Base-by-base conservation (phyloP, 2,329 filamentous ascomycete species). In the Chaetomium globosum region DNA sequence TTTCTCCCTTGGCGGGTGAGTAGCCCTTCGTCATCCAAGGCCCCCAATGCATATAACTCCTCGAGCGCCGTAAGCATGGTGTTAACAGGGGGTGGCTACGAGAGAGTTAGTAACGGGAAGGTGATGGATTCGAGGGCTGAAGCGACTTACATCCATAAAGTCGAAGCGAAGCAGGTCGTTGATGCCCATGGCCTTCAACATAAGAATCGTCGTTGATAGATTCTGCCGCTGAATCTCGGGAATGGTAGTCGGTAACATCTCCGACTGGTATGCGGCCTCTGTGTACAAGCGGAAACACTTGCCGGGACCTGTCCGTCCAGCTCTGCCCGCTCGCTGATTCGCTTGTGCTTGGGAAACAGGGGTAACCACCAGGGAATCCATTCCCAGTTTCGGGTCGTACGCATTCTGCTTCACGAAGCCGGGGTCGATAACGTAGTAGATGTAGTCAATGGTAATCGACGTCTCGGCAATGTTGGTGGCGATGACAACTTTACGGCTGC, bases 131-230 rank as follows among this genome's bases (percentile, higher is more conserved):
- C 1, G 19, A 12, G 10, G 28, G 9, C 6, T 2, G 23, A 7
- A 13, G 26, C 8, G 43, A 64, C 69, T 66, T 62, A 70, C 69
- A 73, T 99, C 95, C 94, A 99, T 98, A 73, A 99, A 99, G 78
- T 98, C 94, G 73, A 99, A 99, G 74, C 96, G 93, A 13, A 99
- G 83, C 1, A 99, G 82, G 74, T 99, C 95, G 74, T 99, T 98
- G 77, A 99, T 98, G 3, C 96, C 95, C 93, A 99, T 98, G 0
- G 95, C 95, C 76, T 99, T 99, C 59, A 99, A 85, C 91, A 97
- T 97, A 55, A 99, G 84, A 76, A 99, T 98, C 0, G 94, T 97
- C 71, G 91, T 89, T 0, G 92, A 91, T 61, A 99, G 75, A 73
- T 99, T 99, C 76, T 97, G 92, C 1, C 95, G 85, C 75, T 99